Percentiles rank a stretch among this genome's conserved stretches.
phyloP scores from a whole-genome alignment of 2,329 filamentous ascomycete genomes.

The Pseudogymnoascus pannorum region DNA sequence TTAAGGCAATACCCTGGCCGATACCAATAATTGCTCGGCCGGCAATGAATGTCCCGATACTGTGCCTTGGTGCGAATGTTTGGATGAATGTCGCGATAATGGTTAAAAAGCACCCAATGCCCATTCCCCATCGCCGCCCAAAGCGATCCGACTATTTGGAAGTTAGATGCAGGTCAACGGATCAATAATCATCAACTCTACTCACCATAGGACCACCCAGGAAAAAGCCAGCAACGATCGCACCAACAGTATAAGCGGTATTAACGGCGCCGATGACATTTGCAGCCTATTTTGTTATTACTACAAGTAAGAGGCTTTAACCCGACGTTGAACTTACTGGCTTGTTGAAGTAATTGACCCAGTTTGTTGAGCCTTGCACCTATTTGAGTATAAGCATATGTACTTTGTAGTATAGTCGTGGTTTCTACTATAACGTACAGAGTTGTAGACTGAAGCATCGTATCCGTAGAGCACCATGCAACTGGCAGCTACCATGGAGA shows the following conservation, averaged over 20 bases:
- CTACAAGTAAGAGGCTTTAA: not conserved
- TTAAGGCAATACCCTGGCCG: constrained; percentile 61
- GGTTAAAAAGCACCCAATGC: constrained; percentile 53
- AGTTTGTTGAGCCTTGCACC: constrained; percentile 58
- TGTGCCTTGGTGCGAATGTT: constrained; percentile 52
- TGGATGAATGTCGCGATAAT: constrained; percentile 64
- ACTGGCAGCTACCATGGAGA: constrained; percentile 61
- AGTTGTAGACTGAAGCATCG: constrained; percentile 68
- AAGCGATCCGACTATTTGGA: constrained; percentile 42
- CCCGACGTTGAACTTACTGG: constrained; percentile 12
- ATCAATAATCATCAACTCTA: constrained; percentile 9
- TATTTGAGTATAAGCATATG: not conserved
- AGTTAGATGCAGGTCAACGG: not conserved
- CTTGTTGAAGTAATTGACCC: constrained; percentile 54
- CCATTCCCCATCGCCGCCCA: constrained; percentile 60
- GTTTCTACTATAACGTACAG: constrained; percentile 27
- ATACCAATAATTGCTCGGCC: constrained; percentile 63
- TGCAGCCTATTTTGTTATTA: constrained; percentile 24
- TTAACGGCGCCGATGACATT: constrained; percentile 52
- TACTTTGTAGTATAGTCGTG: not conserved
- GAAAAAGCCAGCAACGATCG: constrained; percentile 64
- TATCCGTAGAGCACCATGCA: constrained; percentile 72
- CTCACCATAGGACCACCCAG: constrained; percentile 52
- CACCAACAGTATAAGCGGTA: constrained; percentile 63
- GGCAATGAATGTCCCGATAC: constrained; percentile 59